Conservation (phyloP, 2,329 filamentous ascomycete genomes). For the Paraconiothyrium brasiliense region DNA sequence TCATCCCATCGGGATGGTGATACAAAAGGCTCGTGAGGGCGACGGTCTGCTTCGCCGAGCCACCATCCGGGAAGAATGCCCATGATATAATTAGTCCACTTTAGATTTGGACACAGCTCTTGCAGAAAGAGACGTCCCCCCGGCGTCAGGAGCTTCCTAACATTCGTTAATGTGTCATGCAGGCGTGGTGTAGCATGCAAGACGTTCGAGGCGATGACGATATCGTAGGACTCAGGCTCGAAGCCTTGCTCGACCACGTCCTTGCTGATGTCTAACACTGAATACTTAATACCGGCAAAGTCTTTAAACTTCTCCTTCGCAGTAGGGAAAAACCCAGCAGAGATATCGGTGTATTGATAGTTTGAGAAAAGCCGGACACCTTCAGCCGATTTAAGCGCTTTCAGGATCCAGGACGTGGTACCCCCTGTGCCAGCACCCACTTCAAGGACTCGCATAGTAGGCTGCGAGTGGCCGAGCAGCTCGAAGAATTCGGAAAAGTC, state of each 20-base stretch:
- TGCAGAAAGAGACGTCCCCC: too few species aligned
- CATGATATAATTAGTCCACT: too few species aligned
- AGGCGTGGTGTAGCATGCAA: conserved; percentile 23
- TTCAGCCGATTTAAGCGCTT: conserved; percentile 5
- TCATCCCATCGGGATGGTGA: too few species aligned
- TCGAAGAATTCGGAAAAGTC: conserved; percentile 9
- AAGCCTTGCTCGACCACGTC: conserved; percentile 24
- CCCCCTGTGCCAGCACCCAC: conserved; percentile 32
- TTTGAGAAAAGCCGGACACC: conserved; percentile 9
- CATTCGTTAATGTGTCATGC: neutral
- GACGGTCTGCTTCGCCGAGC: too few species aligned
- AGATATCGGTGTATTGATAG: conserved; percentile 35
- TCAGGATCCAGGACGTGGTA: conserved; percentile 20
- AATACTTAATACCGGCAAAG: conserved; percentile 15
- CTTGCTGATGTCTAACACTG: conserved; percentile 19
- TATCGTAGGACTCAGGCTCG: conserved; percentile 19
- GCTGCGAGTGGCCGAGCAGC: conserved; percentile 17
- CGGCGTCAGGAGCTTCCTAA: too few species aligned
- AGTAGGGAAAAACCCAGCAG: conserved; percentile 26
- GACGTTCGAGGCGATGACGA: conserved; percentile 47
- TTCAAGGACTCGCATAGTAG: conserved; percentile 21
- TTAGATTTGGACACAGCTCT: too few species aligned
- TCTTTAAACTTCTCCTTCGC: conserved; percentile 22
- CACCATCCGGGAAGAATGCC: too few species aligned
- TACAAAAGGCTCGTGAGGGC: too few species aligned